Conservation (phyloP, 208 protist species). For the Acanthamoeba divionensis region DNA sequence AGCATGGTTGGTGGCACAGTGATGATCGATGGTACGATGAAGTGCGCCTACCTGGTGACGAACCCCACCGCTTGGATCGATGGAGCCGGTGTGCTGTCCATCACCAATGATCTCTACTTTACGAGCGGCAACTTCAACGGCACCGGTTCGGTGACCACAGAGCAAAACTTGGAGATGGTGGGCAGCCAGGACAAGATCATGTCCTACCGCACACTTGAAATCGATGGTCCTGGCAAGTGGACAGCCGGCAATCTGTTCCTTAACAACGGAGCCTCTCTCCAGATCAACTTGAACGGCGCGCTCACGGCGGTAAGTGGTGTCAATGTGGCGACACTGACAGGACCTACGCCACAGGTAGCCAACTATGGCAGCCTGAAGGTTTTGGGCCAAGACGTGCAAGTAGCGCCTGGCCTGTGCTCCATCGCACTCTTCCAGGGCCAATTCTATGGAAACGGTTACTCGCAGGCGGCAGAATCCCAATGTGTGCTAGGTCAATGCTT, state of each 20-base stretch:
- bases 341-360: background rate
- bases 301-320: background rate
- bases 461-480: no score
- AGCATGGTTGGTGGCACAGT: background rate
- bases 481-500: no score
- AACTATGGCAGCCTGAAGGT: background rate
- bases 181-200: conserved; percentile 3
- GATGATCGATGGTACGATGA: conserved; percentile 24
- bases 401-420: background rate
- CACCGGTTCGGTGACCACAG: background rate
- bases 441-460: no score
- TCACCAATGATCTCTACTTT: conserved; percentile 47
- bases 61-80: background rate
- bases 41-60: conserved; percentile 26
- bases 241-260: conserved; percentile 22
- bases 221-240: conserved; percentile 24
- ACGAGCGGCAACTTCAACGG: conserved; percentile 3
- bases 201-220: conserved; percentile 13
- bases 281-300: conserved; percentile 17
- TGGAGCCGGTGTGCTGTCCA: conserved; percentile 23
- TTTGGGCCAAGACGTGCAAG: background rate
- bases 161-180: conserved; percentile 1
- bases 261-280: background rate
- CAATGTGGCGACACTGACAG: background rate
- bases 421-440: background rate